Evolutionary conservation across 2,329 filamentous ascomycete species (phyloP), one percentile per base, ranked within the genome.

Genomic region (Colletotrichum euphorbiae): DNA sequence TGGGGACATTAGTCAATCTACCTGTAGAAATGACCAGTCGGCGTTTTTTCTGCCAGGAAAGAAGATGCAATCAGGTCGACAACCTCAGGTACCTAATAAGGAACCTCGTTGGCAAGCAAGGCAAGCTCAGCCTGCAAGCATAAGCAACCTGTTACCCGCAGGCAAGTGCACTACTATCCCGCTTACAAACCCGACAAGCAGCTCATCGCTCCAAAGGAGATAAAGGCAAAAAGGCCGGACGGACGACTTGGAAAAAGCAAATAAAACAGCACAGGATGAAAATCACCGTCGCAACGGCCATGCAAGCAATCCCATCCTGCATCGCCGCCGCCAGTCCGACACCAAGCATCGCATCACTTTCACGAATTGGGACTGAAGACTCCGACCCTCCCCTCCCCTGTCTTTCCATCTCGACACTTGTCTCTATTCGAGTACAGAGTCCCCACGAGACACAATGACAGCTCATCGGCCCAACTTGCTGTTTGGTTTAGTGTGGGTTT

Each of bases 241-340:
- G 17, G 50, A 19, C 31, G 43, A 24, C 17, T 54, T 42, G 38
- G 38, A n/a, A 64, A 52, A 54, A 63, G 28, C 50, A 67, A 64
- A 33, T 17, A 52, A 67, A 62, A 17, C 40, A 58, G 55, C 38
- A 46, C 15, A 58, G 52, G 54, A 52, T 24, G 43, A 52, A 45
- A 45, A 57, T 57, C 43, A 45, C 45, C 45, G 58, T 52, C 58
- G 36, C 45, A 58, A 58, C 38, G 38, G 40, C 28, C 65, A 57
- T 63, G 60, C 59, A 63, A 62, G 64, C 52, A 67, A 57, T 51
- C n/a, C 24, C 48, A 51, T 51, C 24, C 48, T 51, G 55, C 42
- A 21, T 38, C 36, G 11, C 36, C 36, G 48, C 48, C 48, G 17
- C 7, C 17, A 31, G 24, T 15, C 52, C 21, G 8, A 21, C 43